These are phyloP conservation scores for Staphylotrichum tortipilum DNA, from an alignment of 495 filamentous ascomycete species.

Conservation along the genomic window DNA sequence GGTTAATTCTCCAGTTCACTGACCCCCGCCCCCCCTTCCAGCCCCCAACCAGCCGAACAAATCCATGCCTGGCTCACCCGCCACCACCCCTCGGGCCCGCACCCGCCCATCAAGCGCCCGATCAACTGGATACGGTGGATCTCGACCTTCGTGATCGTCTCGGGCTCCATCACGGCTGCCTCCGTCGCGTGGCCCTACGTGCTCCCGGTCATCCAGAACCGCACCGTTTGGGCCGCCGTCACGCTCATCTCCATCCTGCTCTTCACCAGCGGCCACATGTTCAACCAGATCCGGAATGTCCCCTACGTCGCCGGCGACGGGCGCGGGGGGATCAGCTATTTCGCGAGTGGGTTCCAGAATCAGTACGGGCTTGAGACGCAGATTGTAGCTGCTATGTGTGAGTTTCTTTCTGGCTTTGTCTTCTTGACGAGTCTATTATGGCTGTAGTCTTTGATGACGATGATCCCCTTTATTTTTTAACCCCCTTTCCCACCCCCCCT, in stretches of 20 bases:
- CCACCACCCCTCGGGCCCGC: slow-evolving; percentile 65
- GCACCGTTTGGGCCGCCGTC: slow-evolving; percentile 88
- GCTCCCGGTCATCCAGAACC: slow-evolving; percentile 77
- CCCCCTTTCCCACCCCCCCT: neutral
- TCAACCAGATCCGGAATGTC: slow-evolving; percentile 94
- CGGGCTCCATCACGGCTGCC: slow-evolving; percentile 58
- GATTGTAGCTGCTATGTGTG: slow-evolving; percentile 92
- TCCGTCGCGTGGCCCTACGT: slow-evolving; percentile 75
- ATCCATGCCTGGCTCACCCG: slow-evolving; percentile 71
- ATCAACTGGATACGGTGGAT: slow-evolving; percentile 77
- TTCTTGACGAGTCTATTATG: no score
- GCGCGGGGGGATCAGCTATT: slow-evolving; percentile 78
- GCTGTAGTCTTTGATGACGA: no score
- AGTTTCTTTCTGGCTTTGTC: slow-evolving; percentile 42
- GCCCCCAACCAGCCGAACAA: slow-evolving; percentile 64
- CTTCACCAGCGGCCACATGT: slow-evolving; percentile 98
- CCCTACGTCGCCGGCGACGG: slow-evolving; percentile 91
- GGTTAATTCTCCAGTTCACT: no score
- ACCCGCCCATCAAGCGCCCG: slow-evolving; percentile 69
- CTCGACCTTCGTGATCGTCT: slow-evolving; percentile 52
- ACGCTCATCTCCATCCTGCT: slow-evolving; percentile 84
- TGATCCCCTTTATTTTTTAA: neutral
- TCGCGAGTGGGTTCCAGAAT: slow-evolving; percentile 88
- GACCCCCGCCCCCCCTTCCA: no score
- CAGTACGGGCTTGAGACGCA: slow-evolving; percentile 96